Conservation (phyloP, 306 rosid genomes). For the Oemleria cerasiformis region DNA sequence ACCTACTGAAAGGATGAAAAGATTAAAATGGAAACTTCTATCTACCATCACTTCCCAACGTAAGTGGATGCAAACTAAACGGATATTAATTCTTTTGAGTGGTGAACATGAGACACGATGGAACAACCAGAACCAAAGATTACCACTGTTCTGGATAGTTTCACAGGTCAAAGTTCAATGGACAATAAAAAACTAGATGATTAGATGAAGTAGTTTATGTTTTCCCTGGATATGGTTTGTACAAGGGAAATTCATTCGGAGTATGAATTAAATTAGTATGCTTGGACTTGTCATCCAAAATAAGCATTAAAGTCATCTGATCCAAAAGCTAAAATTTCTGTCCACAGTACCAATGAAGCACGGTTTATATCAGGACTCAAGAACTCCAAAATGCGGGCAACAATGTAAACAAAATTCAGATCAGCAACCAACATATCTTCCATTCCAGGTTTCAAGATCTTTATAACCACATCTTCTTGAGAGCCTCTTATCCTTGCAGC, state of each 20-base stretch:
- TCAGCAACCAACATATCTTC: constrained; percentile 90
- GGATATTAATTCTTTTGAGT: constrained; percentile 1
- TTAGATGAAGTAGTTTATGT: background rate
- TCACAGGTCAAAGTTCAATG: background rate
- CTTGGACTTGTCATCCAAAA: background rate
- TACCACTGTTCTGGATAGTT: background rate
- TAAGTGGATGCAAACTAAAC: constrained; percentile 1
- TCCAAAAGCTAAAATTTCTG: constrained; percentile 14
- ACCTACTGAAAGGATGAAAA: constrained; percentile 54
- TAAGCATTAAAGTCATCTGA: constrained; percentile 5
- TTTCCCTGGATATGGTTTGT: background rate
- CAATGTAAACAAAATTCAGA: constrained; percentile 85
- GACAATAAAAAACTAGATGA: constrained; percentile 2
- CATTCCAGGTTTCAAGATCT: constrained; percentile 96
- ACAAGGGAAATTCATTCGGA: background rate
- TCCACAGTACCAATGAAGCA: constrained; percentile 66
- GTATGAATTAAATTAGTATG: background rate
- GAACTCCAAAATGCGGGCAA: constrained; percentile 88
- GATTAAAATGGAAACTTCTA: constrained; percentile 35
- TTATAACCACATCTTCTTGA: constrained; percentile 87
- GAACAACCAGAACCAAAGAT: background rate
- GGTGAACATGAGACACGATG: background rate
- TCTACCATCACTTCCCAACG: constrained; percentile 14
- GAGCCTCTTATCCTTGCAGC: constrained; percentile 90
- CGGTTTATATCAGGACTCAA: constrained; percentile 89